A percentile compares a stretch with the other conserved stretches of the same genome.
These are phyloP conservation scores for Chamaecrista fasciculata DNA, from an alignment of 306 rosid genomes.

Conservation along the genomic window DNA sequence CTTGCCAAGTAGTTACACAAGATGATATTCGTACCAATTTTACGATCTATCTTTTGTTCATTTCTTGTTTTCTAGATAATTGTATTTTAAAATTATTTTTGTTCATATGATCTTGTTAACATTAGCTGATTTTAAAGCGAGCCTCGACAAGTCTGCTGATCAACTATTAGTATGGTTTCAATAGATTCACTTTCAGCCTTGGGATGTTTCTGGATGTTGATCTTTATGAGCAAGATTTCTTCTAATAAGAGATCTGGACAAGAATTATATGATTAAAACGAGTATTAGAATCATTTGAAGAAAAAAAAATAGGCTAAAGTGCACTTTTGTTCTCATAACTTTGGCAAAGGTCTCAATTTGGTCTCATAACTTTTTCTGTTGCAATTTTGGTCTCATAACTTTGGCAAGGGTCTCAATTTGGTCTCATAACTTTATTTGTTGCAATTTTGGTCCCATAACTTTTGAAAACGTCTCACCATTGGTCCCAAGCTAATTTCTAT, in stretches of 20 bases:
- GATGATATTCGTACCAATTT: background rate
- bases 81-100: too few species aligned
- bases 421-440: too few species aligned
- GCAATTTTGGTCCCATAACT: too few species aligned
- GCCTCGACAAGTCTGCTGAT: background rate
- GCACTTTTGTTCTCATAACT: too few species aligned
- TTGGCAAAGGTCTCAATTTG: too few species aligned
- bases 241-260: background rate
- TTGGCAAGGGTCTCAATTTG: too few species aligned
- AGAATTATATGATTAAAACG: background rate
- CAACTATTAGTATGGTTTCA: background rate
- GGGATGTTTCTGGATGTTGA: background rate
- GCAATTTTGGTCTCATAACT: too few species aligned
- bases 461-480: too few species aligned
- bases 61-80: too few species aligned
- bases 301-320: background rate
- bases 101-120: background rate
- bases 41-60: too few species aligned
- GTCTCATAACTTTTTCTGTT: too few species aligned
- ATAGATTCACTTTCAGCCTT: background rate
- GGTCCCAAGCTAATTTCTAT: too few species aligned
- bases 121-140: background rate
- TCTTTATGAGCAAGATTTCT: background rate
- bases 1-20: background rate
- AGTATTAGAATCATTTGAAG: background rate